Evolutionary conservation across 108 stramenopile genomes (phyloP), one percentile per base, ranked within the genome.

Genomic region (Pseudonitzschia multiseries): DNA sequence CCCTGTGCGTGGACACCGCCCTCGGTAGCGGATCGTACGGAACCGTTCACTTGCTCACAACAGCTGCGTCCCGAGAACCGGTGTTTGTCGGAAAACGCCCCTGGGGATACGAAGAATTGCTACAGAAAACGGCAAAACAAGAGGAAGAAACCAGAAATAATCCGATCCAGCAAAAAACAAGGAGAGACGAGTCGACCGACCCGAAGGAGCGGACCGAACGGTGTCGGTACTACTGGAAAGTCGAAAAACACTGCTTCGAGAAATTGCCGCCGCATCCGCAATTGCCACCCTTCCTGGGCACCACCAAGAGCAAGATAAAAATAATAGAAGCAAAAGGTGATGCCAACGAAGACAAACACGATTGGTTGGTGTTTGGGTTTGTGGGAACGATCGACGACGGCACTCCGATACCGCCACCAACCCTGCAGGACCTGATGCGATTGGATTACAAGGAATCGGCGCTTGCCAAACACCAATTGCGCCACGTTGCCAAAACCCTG

Each of bases 281-380:
- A 64, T 20, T 81, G 53, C 87, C 89, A 69, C 69, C 62, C 14
- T 71, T 69, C 44, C 48, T 52, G 0, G 76, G 76, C 4, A 64
- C 54, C 17, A 22, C 64, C 20, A 50, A n/a, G 4, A 29, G 14
- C 22, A 43, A 27, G 18, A 63, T 29, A 8, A 9, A 36, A 22
- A 1, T 48, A 48, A 48, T n/a, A n/a, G n/a, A 14, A 18, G 17
- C 13, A 14, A 48, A 48, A 8, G 46, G 9, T 10, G 46, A 48
- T 18, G 46, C 17, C 46, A 48, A 8, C 43, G 48, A 69, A 15
- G 70, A 78, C 22, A 21, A 56, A 24, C n/a, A n/a, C n/a, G 24
- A 56, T 26, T 90, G 92, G 89, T 82, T 93, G 85, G 63, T 89
- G 24, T 87, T 93, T 80, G 84, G 84, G 62, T 46, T 73, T 10